Base-by-base conservation (phyloP, 225 moss, liverwort and hornwort species). In the Sphagnum contortum region DNA sequence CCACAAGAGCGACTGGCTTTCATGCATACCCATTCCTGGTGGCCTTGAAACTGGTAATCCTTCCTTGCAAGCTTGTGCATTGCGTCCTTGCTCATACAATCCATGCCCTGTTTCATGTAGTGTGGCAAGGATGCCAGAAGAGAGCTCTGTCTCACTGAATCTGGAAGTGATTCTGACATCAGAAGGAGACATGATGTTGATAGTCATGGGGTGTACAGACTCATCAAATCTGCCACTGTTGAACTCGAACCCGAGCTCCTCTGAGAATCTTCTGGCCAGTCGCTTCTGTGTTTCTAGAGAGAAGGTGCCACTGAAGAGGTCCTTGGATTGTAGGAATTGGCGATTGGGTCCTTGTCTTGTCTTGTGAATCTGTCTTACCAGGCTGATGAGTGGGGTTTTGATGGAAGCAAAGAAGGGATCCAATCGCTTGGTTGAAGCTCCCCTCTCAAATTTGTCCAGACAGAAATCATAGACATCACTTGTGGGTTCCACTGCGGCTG, bases 1-100 rank as follows among this genome's bases (percentile, higher is more conserved):
- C 73, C 73, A 73, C 67, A 73, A 45, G 58, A 73, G 44, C 5
- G 73, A 73, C 62, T 73, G 73, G 53, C 73, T 73, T 56, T 73
- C 73, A 11, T 73, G 73, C 47, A 73, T 29, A 6, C 73, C 73
- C 66, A 73, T 67, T n/a, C 73, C 73, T 7, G 73, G 66, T 8
- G 62, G 12, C 53, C 62, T 60, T 53, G 61, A 62, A 9, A 73
- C 73, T 2, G 67, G 73, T 10, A 73, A 57, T 46, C 73, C 73
- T 5, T 73, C 73, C 53, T 50, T 47, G 44, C 61, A 67, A 6
- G 73, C 73, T 48, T 66, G 61, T 44, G 47, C 56, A 57, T 68
- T 62, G 44, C 67, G 14, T 29, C 73, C 73, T 62, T 73, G 73
- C 8, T 73, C 73, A 48, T 73, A 73, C 60, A 73, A 50, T 4